Conservation (phyloP, 129 eudicot species). For the Centrapalus pauciflorus region DNA sequence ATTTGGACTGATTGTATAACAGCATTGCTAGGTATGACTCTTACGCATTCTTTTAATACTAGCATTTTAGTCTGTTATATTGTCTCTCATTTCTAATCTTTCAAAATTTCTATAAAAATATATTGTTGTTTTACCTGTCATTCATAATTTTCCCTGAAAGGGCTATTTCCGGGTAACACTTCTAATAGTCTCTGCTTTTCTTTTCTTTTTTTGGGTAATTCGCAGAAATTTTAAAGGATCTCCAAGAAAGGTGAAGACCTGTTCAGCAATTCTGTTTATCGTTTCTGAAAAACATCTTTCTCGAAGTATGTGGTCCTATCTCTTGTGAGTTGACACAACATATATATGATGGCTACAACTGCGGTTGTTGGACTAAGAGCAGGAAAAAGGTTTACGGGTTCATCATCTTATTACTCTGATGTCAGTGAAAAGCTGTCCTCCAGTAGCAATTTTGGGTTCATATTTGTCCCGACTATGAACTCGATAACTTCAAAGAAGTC, state of each 20-base stretch:
- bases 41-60: not conserved
- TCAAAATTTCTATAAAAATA: not conserved
- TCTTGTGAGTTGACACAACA: slow-evolving; percentile 13
- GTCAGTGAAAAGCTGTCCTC: slow-evolving; percentile 52
- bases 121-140: not conserved
- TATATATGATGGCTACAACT: slow-evolving; percentile 67
- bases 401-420: slow-evolving; percentile 69
- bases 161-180: not conserved
- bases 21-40: slow-evolving; percentile 4
- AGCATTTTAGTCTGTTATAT: not conserved
- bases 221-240: slow-evolving; percentile 16
- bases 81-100: not conserved
- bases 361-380: slow-evolving; percentile 88
- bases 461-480: slow-evolving; percentile 40
- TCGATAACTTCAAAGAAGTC: slow-evolving; percentile 48
- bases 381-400: slow-evolving; percentile 61
- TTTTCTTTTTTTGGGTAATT: slow-evolving; percentile 4
- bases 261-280: slow-evolving; percentile 18
- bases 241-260: slow-evolving; percentile 6
- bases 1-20: not conserved
- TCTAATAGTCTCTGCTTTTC: slow-evolving; percentile 3
- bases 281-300: slow-evolving; percentile 10
- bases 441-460: slow-evolving; percentile 34
- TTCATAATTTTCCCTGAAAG: not conserved
- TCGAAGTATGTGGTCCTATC: slow-evolving; percentile 26